These are phyloP conservation scores for Oryza australiensis DNA, from an alignment of 176 grass and related monocot species.

Conservation along the genomic window DNA sequence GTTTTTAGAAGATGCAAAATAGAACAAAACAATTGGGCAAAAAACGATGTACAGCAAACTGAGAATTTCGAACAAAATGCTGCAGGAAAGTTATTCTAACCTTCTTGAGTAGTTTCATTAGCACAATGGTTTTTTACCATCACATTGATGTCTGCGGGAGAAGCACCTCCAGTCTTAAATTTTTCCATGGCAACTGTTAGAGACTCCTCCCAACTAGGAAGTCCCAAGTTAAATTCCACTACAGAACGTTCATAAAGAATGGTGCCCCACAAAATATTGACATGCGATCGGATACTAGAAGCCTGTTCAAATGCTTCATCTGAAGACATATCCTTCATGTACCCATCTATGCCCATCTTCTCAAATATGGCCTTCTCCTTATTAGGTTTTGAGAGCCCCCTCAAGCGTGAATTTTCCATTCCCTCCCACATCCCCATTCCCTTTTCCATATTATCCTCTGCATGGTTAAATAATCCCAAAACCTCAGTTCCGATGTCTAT, in stretches of 20 bases:
- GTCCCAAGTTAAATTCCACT: constrained; percentile 68
- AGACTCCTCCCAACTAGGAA: constrained; percentile 68
- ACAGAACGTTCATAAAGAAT: constrained; percentile 79
- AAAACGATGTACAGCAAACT: background rate
- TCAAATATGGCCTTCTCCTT: constrained; percentile 48
- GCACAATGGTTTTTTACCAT: constrained; percentile 73
- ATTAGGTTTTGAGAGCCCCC: constrained; percentile 48
- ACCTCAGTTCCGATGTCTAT: constrained; percentile 49
- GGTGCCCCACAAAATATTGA: constrained; percentile 79
- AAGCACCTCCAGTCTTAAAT: constrained; percentile 67
- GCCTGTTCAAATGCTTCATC: constrained; percentile 61
- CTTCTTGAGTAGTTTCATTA: constrained; percentile 73
- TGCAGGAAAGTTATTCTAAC: constrained; percentile 14
- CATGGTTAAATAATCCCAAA: constrained; percentile 62
- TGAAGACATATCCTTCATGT: constrained; percentile 40
- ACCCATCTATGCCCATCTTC: constrained; percentile 53
- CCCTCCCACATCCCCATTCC: constrained; percentile 63
- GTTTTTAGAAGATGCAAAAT: background rate
- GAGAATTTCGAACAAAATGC: background rate
- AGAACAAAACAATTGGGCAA: background rate
- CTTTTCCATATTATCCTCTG: constrained; percentile 68
- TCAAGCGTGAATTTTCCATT: constrained; percentile 50
- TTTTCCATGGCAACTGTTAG: constrained; percentile 64
- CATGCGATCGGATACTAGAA: constrained; percentile 56
- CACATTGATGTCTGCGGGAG: constrained; percentile 52